phyloP scores from a whole-genome alignment of 1,284 basidiomycete species.

The Cutaneotrichosporon sp. region DNA sequence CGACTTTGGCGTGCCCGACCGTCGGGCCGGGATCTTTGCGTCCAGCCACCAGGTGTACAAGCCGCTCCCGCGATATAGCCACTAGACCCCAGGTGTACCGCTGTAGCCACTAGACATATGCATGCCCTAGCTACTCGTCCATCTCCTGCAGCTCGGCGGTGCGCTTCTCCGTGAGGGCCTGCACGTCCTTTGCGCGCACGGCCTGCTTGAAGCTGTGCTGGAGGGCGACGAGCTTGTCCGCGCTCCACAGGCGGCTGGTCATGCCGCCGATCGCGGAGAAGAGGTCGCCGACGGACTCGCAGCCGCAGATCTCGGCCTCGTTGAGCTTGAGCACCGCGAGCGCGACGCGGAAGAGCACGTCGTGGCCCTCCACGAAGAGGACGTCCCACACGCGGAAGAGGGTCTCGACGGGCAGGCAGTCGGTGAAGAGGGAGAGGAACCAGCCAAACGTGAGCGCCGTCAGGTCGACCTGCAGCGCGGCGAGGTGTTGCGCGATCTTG shows the following conservation, averaged over 20 bases:
- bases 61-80: too few relatives aligned
- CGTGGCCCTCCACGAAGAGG: constrained; percentile 90
- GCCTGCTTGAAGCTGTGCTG: constrained; percentile 46
- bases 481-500: constrained; percentile 72
- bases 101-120: too few relatives aligned
- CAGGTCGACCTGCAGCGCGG: constrained; percentile 80
- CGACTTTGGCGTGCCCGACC: too few relatives aligned
- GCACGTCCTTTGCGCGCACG: constrained; percentile 64
- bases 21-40: too few relatives aligned
- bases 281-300: constrained; percentile 78
- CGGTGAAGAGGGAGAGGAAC: constrained; percentile 96
- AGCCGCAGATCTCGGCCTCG: constrained; percentile 76
- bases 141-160: constrained; percentile 41
- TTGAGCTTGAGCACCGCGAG: constrained; percentile 81
- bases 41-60: too few relatives aligned
- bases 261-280: constrained; percentile 83
- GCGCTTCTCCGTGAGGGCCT: constrained; percentile 64
- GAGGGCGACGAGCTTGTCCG: constrained; percentile 77
- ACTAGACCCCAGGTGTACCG: too few relatives aligned
- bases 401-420: constrained; percentile 93
- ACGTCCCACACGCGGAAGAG: constrained; percentile 91
- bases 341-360: constrained; percentile 88
- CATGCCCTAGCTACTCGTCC: constrained; percentile 15
- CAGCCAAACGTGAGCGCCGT: constrained; percentile 96
- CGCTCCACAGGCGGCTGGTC: constrained; percentile 87